Evolutionary conservation across 2,329 filamentous ascomycete genomes (phyloP).

Genomic region (Claviceps spartinae): DNA sequence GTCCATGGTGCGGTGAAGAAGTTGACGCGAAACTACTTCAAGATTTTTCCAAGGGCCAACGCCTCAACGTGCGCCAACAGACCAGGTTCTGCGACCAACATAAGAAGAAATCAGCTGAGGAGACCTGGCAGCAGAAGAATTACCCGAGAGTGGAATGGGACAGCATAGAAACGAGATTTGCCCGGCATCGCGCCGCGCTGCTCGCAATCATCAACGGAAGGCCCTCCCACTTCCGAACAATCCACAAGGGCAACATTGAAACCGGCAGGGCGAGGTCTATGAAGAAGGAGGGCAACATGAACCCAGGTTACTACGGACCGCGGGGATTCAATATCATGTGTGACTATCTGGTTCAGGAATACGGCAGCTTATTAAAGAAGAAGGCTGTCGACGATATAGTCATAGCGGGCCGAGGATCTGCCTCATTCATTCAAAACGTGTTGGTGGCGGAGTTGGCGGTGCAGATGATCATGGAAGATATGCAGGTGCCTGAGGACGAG

Average conservation of each 20-base stretch:
- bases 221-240: conserved; percentile 45
- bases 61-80: conserved; percentile 44
- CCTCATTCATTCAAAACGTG: conserved; percentile 58
- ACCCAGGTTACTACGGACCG: conserved; percentile 73
- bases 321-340: conserved; percentile 60
- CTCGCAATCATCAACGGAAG: conserved; percentile 45
- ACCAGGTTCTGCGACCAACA: conserved; percentile 51
- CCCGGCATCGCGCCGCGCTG: conserved; percentile 40
- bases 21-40: conserved; percentile 44
- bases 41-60: conserved; percentile 31
- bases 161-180: conserved; percentile 43
- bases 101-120: conserved; percentile 38
- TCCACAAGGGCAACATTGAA: conserved; percentile 40
- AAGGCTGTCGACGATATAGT: conserved; percentile 50
- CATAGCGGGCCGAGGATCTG: conserved; percentile 52
- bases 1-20: conserved; percentile 52
- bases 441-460: conserved; percentile 59
- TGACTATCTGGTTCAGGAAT: conserved; percentile 48
- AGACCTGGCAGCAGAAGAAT: conserved; percentile 33
- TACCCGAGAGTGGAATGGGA: conserved; percentile 66
- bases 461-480: conserved; percentile 42
- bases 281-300: conserved; percentile 43
- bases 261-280: conserved; percentile 46
- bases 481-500: conserved; percentile 28
- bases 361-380: conserved; percentile 46